phyloP scores from a whole-genome alignment of 2,329 filamentous ascomycete genomes.

The Sordariomycetes sp. region DNA sequence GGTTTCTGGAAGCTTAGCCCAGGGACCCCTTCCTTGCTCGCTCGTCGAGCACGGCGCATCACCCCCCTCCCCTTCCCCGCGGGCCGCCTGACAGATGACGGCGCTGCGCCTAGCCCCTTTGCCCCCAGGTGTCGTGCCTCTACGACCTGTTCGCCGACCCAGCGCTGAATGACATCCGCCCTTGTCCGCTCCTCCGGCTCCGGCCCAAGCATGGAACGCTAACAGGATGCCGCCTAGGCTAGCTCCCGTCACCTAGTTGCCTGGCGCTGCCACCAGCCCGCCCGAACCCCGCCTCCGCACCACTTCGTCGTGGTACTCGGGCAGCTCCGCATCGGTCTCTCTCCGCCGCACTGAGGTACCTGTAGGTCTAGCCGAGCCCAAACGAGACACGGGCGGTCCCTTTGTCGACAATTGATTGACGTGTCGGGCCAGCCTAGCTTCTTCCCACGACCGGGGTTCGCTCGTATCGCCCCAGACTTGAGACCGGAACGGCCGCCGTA shows the following conservation, averaged over 20 bases:
- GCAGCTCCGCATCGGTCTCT: not conserved
- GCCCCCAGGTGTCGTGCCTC: not conserved
- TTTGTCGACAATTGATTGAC: not conserved
- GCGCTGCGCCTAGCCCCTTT: not conserved
- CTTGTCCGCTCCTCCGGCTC: not conserved
- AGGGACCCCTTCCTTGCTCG: not conserved
- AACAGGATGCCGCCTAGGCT: not conserved
- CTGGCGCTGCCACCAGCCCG: not conserved
- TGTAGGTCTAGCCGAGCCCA: not conserved
- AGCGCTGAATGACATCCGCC: not conserved
- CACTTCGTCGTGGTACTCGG: not conserved
- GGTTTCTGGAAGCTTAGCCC: constrained; percentile 1
- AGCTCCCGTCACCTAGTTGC: not conserved
- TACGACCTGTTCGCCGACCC: not conserved
- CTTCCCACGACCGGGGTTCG: not conserved
- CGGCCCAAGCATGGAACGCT: not conserved
- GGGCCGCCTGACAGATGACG: not conserved
- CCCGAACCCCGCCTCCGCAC: not conserved
- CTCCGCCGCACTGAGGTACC: not conserved
- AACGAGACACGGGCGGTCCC: not conserved
- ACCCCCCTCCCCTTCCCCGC: not conserved
- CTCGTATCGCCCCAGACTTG: constrained; percentile 1
- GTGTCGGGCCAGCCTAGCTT: not conserved
- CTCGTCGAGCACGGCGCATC: not conserved
- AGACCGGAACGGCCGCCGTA: constrained; percentile 1